These are phyloP conservation scores for Rusavskia elegans DNA, from an alignment of 495 filamentous ascomycete species.

Conservation along the genomic window DNA sequence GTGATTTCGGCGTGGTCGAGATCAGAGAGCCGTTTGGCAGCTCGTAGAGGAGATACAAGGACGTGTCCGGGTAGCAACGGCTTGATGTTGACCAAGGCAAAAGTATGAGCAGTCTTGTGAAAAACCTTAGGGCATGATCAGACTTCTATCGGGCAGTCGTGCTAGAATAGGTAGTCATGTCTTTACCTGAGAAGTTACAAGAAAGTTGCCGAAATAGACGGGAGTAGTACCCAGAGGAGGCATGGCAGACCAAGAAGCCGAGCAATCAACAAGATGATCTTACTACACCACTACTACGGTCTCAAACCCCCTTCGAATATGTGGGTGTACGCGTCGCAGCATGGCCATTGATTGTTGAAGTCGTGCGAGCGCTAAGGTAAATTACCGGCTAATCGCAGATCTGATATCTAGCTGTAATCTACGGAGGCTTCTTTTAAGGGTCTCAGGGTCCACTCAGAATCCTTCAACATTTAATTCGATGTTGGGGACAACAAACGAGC, in stretches of 20 bases:
- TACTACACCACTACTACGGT: no score
- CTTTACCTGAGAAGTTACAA: conserved; percentile 44
- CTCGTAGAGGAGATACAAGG: conserved; percentile 44
- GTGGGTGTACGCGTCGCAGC: no score
- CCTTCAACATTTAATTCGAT: no score
- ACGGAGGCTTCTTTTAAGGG: no score
- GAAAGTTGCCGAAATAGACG: conserved; percentile 47
- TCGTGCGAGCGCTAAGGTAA: no score
- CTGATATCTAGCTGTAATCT: no score
- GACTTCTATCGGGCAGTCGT: background rate
- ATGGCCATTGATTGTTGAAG: no score
- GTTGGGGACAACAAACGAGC: no score
- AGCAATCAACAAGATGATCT: background rate
- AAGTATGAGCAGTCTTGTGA: conserved; percentile 59
- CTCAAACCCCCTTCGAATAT: no score
- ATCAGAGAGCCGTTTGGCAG: conserved; percentile 58
- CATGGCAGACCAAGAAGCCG: background rate
- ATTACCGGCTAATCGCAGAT: no score
- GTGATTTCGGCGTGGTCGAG: conserved; percentile 56
- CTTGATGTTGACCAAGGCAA: conserved; percentile 86
- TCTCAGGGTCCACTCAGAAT: no score
- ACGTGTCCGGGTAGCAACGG: conserved; percentile 89
- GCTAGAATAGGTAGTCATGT: background rate
- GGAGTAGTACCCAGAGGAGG: conserved; percentile 10
- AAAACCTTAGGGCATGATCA: conserved; percentile 48